Evolutionary conservation across 805 yeast species (phyloP), one percentile per base, ranked within the genome.

Genomic region (Kregervanrija delftensis): DNA sequence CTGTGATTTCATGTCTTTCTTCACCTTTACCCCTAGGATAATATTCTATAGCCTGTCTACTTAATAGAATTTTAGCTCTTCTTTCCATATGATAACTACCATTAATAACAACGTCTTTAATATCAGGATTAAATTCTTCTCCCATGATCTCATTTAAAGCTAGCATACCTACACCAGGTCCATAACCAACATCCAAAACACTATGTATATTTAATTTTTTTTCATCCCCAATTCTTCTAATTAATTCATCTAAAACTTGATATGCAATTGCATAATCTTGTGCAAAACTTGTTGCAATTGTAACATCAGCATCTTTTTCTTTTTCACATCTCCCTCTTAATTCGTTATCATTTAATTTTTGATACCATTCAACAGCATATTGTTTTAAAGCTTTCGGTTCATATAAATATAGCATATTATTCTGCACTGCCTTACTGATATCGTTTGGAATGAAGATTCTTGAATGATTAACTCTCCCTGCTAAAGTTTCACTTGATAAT

Each of bases 141-240:
- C 86, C 89, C 79, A 87, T 77, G 1, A 90, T 55, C 55, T 89
- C 96, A 57, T 90, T 87, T 42, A 89, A 67, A 0, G 95, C 98
- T 12, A 90, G 65, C 69, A 93, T 79, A 2, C 97, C 97, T 0
- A 95, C 83, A 2, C 88, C 91, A 1, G 99, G 98, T 0, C 99
- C 98, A 58, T 74, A 81, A 0, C 96, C 91, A 11, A 87, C 76
- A 56, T 87, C 95, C 41, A 93, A 68, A 0, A 93, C 76, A 5
- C 76, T 68, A 30, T 72, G 57, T 11, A 48, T n/a, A 12, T 47
- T 38, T 0, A 97, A 97, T 16, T 61, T 61, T 40, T 58, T 56
- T 0, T 66, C 67, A 6, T 58, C 64, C 0, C 81, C 83, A 15
- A 72, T 60, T 35, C 90, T 68, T 37, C 71, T 69, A 51, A 76